Evolutionary conservation across 2,329 filamentous ascomycete species (phyloP).

Genomic region (Aspergillus alliaceus): DNA sequence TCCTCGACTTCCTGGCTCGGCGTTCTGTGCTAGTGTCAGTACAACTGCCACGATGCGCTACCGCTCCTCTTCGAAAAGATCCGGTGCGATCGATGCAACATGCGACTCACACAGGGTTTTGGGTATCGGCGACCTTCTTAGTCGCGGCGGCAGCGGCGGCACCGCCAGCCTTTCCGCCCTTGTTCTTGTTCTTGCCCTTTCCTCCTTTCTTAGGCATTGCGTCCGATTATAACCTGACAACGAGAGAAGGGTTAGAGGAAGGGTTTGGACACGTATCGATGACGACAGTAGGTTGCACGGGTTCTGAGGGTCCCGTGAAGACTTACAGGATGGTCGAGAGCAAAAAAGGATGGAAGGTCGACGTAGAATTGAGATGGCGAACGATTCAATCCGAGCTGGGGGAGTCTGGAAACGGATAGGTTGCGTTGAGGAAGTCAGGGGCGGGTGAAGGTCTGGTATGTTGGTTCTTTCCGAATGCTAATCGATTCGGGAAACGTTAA

Average conservation of each 20-base stretch:
- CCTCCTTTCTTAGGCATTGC: slow-evolving; percentile 38
- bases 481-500: slow-evolving; percentile 25
- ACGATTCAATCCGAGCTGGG: not conserved
- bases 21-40: slow-evolving; percentile 14
- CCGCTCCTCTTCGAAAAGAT: not conserved
- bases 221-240: slow-evolving; percentile 5
- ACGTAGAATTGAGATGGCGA: not conserved
- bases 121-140: slow-evolving; percentile 29
- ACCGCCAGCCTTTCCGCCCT: slow-evolving; percentile 24
- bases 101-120: slow-evolving; percentile 34
- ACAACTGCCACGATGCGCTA: not conserved
- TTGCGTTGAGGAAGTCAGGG: slow-evolving; percentile 15
- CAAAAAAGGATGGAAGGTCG: not conserved
- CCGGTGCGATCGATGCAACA: not conserved
- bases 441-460: slow-evolving; percentile 14
- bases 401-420: not conserved
- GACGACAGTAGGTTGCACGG: slow-evolving; percentile 2
- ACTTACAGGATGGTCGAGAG: slow-evolving; percentile 12
- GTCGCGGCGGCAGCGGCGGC: slow-evolving; percentile 17
- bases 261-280: slow-evolving; percentile 12
- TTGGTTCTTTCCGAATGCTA: slow-evolving; percentile 23
- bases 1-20: slow-evolving; percentile 25
- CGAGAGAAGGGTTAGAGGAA: slow-evolving; percentile 4
- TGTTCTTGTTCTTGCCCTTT: slow-evolving; percentile 31
- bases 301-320: slow-evolving; percentile 2